A percentile compares a stretch with the other conserved stretches of the same genome.
phyloP scores from a whole-genome alignment of 257 asterid genomes.

The Solanum appendiculatum region DNA sequence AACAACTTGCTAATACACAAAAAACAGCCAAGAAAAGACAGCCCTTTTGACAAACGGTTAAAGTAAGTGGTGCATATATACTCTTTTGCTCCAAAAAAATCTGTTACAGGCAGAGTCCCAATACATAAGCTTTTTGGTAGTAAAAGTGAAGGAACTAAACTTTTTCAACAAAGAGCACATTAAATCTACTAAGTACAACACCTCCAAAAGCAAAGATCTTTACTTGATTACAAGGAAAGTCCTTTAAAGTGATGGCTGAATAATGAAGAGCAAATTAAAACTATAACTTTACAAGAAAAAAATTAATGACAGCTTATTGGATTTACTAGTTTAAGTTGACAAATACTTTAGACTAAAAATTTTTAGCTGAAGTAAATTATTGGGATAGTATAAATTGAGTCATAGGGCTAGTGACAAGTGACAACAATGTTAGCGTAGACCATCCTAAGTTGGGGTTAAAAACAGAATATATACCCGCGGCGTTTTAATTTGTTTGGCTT shows the following conservation, averaged over 20 bases:
- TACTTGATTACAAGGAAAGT: neutral
- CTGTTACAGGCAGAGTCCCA: neutral
- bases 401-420: neutral
- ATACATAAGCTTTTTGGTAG: neutral
- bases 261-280: neutral
- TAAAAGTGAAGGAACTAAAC: neutral
- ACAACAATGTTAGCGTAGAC: neutral
- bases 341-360: neutral
- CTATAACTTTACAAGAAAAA: neutral
- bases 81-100: neutral
- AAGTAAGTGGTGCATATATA: neutral
- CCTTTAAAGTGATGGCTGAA: neutral
- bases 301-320: neutral
- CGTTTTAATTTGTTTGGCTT: neutral
- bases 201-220: neutral
- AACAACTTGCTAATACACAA: neutral
- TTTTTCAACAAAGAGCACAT: neutral
- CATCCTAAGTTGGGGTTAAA: neutral
- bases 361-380: neutral
- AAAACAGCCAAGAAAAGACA: neutral
- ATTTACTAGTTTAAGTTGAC: neutral
- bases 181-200: neutral
- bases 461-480: neutral
- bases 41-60: neutral
- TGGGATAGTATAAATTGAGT: neutral